Percentiles rank a stretch among this genome's conserved stretches.
Evolutionary conservation across 2,329 filamentous ascomycete genomes (phyloP).

Genomic region (Apiospora saccharicola): DNA sequence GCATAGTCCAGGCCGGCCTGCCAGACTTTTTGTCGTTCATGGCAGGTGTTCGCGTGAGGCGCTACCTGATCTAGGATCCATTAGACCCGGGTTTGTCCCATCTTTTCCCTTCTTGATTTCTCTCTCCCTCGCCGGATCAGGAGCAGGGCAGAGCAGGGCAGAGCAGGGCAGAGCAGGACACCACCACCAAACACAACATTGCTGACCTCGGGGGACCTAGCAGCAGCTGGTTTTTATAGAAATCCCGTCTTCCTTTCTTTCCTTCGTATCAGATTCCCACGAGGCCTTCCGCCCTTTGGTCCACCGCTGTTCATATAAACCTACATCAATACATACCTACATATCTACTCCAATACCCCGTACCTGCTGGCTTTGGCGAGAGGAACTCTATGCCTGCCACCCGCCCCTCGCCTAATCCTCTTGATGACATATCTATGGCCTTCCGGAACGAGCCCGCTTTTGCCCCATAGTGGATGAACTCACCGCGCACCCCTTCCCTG

Average conservation of each 20-base stretch:
- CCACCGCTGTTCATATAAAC: not conserved
- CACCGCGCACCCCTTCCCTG: constrained; percentile 2
- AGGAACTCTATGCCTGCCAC: not conserved
- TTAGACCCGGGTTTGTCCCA: not conserved
- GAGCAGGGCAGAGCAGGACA: too few species aligned
- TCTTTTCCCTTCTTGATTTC: not conserved
- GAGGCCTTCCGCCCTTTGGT: not conserved
- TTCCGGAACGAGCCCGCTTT: constrained; percentile 14
- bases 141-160: too few species aligned
- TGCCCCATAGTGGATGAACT: constrained; percentile 13
- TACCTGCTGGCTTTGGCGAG: not conserved
- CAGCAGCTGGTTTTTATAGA: not conserved
- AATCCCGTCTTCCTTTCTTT: not conserved
- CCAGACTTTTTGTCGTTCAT: not conserved
- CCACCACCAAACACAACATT: too few species aligned
- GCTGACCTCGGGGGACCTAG: not conserved
- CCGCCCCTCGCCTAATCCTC: not conserved
- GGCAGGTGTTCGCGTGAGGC: constrained; percentile 13
- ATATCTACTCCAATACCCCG: too few species aligned
- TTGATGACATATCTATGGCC: constrained; percentile 4
- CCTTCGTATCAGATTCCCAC: not conserved
- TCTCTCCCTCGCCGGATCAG: not conserved
- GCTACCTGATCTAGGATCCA: not conserved
- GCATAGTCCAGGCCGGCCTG: not conserved
- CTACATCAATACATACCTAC: not conserved